Percentiles rank a stretch among this genome's conserved stretches.
These are phyloP conservation scores for Aureobasidium melanogenum DNA, from an alignment of 2,329 filamentous ascomycete genomes.

Conservation along the genomic window DNA sequence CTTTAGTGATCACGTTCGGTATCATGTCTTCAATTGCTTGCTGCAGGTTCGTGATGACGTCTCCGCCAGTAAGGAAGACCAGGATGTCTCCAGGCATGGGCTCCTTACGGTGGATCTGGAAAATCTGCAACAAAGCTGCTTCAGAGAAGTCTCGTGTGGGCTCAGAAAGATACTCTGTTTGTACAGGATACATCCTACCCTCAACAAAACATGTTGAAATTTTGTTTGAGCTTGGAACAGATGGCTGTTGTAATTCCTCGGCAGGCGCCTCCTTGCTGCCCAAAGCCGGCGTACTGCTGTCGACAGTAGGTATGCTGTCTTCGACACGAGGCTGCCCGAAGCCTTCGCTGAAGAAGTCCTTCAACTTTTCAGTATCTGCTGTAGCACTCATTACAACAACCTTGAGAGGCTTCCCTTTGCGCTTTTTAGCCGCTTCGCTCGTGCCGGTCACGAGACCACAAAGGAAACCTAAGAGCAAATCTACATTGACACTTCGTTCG, in stretches of 20 bases:
- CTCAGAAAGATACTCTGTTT: conserved; percentile 62
- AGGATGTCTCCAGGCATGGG: conserved; percentile 90
- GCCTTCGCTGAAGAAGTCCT: conserved; percentile 58
- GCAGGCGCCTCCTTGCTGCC: background rate
- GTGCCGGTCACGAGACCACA: conserved; percentile 62
- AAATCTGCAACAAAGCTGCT: conserved; percentile 68
- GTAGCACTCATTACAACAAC: conserved; percentile 97
- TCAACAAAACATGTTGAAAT: conserved; percentile 60
- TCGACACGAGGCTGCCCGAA: background rate
- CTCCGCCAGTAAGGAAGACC: conserved; percentile 85
- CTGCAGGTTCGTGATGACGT: conserved; percentile 79
- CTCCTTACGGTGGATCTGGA: conserved; percentile 79
- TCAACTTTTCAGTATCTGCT: conserved; percentile 72
- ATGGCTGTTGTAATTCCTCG: background rate
- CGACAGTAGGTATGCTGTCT: background rate
- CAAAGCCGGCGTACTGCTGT: background rate
- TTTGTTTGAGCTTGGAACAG: background rate
- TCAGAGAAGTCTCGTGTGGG: conserved; percentile 77
- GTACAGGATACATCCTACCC: conserved; percentile 80
- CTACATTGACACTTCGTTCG: conserved; percentile 89
- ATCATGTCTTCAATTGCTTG: conserved; percentile 68
- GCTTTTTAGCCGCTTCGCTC: conserved; percentile 50
- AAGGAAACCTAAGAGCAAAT: conserved; percentile 81
- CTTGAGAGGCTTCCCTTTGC: conserved; percentile 69
- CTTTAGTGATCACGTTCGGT: conserved; percentile 59